Base-by-base conservation (phyloP, 2,329 filamentous ascomycete genomes). In the Chrysoporthe cubensis region DNA sequence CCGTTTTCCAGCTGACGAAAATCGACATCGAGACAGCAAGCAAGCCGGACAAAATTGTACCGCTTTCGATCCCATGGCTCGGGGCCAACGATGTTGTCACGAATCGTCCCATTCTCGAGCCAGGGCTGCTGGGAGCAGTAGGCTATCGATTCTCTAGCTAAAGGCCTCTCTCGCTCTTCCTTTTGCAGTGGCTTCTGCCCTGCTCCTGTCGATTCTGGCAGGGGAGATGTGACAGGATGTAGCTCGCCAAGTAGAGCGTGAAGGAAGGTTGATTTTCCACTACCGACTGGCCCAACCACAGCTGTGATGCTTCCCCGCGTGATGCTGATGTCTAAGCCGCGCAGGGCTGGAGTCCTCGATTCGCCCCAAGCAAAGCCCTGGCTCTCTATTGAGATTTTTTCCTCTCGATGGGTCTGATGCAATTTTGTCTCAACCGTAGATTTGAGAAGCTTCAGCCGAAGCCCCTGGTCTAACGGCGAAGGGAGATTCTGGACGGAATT, bases 11-110 rank as follows among this genome's bases (percentile, higher is more conserved):
- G 72, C 43, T 74, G 75, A 4, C 52, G 40, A 11, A 80, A 69
- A 14, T 80, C 78, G 7, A 72, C 73, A 8, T 77, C 73, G 4
- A 83, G 73, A 59, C 79, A 77, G 32, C 80, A 82, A 0, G 77
- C 76, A 3, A 74, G 67, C 3, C 80, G 40, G 0, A 81, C 76
- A 2, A 69, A 71, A 0, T 72, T 63, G 56, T 80, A 80, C 73
- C 79, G 76, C 0, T 61, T 16, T 0, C 72, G 71, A 3, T 81
- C 76, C 4, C 72, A 72, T 0, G 58, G 66, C 0, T 72, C 72
- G 16, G 74, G 73, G 0, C 72, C 78, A 9, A 76, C 60, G 18
- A 81, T 79, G 34, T 76, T 80, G 3, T 77, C 69, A 16, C 76
- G 71, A 0, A 80, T 69, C 0, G 76, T 76, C 3, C 70, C 75